Conservation (phyloP, 257 asterid species). For the Przewalskia tangutica region DNA sequence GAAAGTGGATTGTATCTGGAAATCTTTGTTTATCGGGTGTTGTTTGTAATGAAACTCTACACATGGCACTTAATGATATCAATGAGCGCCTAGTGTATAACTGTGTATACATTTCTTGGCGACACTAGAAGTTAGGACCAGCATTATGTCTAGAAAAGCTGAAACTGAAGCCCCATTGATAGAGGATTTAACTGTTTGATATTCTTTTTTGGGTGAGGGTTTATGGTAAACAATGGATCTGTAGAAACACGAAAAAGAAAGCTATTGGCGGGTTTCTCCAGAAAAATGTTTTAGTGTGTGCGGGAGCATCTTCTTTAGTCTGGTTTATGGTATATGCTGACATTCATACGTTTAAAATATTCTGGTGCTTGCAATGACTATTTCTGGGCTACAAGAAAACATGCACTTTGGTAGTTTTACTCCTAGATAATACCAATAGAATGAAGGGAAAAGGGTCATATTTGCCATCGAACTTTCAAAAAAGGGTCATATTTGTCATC, state of each 20-base stretch:
- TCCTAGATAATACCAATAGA: not conserved
- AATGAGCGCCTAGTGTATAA: not conserved
- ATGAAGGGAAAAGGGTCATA: too few relatives aligned
- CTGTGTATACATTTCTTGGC: not conserved
- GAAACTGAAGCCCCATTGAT: not conserved
- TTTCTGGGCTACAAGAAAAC: not conserved
- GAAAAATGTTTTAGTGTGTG: not conserved
- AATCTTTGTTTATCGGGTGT: not conserved
- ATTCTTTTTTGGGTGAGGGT: not conserved
- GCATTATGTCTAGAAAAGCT: not conserved
- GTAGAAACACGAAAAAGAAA: not conserved
- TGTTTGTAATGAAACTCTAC: not conserved
- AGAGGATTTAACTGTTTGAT: not conserved
- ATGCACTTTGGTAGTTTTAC: not conserved
- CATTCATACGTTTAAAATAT: not conserved
- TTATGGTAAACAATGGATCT: not conserved
- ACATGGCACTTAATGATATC: not conserved
- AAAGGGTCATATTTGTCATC: too few relatives aligned
- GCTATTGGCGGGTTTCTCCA: not conserved
- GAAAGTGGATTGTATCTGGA: not conserved
- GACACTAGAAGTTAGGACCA: not conserved
- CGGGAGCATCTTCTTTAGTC: not conserved
- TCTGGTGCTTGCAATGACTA: not conserved
- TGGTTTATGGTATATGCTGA: not conserved
- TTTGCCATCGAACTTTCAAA: too few relatives aligned